Conservation (phyloP, 2,329 filamentous ascomycete genomes). For the Sporothrix humicola region DNA sequence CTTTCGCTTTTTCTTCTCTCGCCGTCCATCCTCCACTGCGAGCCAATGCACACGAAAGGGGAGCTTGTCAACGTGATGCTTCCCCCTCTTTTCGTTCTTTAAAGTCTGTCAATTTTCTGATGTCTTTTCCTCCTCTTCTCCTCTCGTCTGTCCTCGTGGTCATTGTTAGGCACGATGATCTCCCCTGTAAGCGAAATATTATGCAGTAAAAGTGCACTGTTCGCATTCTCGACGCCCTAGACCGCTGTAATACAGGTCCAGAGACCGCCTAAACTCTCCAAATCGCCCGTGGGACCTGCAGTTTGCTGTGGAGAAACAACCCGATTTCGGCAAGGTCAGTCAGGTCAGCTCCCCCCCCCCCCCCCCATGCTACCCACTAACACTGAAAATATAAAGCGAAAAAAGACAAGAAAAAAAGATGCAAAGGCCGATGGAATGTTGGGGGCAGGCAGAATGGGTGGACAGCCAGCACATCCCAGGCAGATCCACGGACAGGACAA, state of each 20-base stretch:
- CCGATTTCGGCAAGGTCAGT: slow-evolving; percentile 32
- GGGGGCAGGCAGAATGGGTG: background rate
- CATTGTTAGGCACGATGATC: background rate
- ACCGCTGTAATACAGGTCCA: background rate
- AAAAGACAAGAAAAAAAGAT: background rate
- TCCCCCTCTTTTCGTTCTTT: background rate
- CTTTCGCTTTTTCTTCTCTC: too few species aligned
- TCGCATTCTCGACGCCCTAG: background rate
- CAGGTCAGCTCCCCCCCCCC: slow-evolving; percentile 20
- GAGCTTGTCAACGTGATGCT: background rate
- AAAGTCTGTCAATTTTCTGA: background rate
- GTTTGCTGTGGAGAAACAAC: background rate
- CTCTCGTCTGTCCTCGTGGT: background rate
- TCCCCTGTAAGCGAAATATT: background rate
- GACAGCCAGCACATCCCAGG: background rate
- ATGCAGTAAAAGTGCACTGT: background rate
- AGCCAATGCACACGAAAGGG: slow-evolving; percentile 18
- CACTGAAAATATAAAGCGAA: background rate
- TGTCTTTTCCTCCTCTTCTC: background rate
- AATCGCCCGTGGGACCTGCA: background rate
- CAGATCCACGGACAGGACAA: background rate
- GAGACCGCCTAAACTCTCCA: background rate
- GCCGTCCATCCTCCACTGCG: background rate
- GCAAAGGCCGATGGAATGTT: slow-evolving; percentile 13
- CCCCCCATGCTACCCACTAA: slow-evolving; percentile 21